A percentile compares a stretch with the other conserved stretches of the same genome.
Conservation (phyloP, 2,329 filamentous ascomycete genomes). For the Nemania sp. region DNA sequence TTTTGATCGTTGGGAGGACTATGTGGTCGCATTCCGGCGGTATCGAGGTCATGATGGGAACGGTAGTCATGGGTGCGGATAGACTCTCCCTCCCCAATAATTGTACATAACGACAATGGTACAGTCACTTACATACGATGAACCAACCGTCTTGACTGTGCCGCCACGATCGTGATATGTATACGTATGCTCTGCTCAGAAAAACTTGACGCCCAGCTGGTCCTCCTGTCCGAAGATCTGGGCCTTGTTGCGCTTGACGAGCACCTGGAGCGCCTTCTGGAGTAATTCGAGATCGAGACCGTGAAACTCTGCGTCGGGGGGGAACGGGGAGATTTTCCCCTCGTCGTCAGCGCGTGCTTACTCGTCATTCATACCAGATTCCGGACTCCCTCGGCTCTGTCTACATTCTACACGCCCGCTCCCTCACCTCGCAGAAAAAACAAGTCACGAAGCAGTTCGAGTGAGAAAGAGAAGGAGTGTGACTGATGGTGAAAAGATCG, state of each 20-base stretch:
- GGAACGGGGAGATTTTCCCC: no score
- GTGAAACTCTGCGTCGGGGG: constrained; percentile 68
- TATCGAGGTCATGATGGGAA: constrained; percentile 12
- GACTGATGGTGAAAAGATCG: no score
- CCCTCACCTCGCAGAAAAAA: background rate
- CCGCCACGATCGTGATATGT: constrained; percentile 20
- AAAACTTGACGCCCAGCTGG: constrained; percentile 94
- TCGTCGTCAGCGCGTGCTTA: constrained; percentile 12
- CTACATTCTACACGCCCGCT: background rate
- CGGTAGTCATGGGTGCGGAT: constrained; percentile 15
- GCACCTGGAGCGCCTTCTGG: constrained; percentile 74
- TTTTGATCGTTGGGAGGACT: constrained; percentile 10
- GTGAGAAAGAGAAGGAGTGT: no score
- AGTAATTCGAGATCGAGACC: constrained; percentile 86
- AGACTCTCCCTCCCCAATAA: constrained; percentile 2
- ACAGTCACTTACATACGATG: constrained; percentile 15
- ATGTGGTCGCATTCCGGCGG: background rate
- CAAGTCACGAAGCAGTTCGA: background rate
- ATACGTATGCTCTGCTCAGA: constrained; percentile 65
- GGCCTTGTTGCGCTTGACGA: constrained; percentile 89
- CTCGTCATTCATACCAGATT: background rate
- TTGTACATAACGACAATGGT: constrained; percentile 23
- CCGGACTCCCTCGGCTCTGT: background rate
- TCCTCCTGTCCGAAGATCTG: constrained; percentile 92
- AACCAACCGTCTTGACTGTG: background rate